phyloP scores from a whole-genome alignment of 495 filamentous ascomycete genomes.

The Trypethelium eluteriae region DNA sequence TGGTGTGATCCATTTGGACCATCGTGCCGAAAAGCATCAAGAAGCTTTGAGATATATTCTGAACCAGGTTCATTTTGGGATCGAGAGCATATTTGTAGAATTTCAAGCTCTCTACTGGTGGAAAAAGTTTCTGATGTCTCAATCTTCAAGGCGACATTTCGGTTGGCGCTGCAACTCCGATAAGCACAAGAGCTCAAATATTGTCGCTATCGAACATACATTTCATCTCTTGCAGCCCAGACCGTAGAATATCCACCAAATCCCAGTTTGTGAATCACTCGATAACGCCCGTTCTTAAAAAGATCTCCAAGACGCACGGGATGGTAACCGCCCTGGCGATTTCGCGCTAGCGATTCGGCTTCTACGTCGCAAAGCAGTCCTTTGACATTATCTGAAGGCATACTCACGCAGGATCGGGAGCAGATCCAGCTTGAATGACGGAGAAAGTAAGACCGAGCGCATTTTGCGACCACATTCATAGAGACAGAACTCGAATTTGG shows the following conservation, averaged over 20 bases:
- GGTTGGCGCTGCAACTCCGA: neutral
- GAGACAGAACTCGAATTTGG: too few species aligned
- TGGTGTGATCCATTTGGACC: neutral
- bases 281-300: neutral
- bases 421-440: too few species aligned
- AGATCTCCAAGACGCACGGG: neutral
- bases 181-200: neutral
- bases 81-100: neutral
- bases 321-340: neutral
- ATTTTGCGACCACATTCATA: too few species aligned
- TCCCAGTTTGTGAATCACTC: neutral
- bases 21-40: neutral
- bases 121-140: neutral
- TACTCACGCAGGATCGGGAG: too few species aligned
- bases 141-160: neutral
- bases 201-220: neutral
- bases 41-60: neutral
- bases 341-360: neutral
- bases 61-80: neutral
- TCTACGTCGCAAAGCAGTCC: neutral
- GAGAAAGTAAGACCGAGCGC: too few species aligned
- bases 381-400: too few species aligned
- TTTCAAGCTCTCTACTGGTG: neutral
- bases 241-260: neutral
- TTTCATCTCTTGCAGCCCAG: neutral